These are phyloP conservation scores for Gymnopilus dilepis DNA, from an alignment of 768 basidiomycete genomes.

Conservation along the genomic window DNA sequence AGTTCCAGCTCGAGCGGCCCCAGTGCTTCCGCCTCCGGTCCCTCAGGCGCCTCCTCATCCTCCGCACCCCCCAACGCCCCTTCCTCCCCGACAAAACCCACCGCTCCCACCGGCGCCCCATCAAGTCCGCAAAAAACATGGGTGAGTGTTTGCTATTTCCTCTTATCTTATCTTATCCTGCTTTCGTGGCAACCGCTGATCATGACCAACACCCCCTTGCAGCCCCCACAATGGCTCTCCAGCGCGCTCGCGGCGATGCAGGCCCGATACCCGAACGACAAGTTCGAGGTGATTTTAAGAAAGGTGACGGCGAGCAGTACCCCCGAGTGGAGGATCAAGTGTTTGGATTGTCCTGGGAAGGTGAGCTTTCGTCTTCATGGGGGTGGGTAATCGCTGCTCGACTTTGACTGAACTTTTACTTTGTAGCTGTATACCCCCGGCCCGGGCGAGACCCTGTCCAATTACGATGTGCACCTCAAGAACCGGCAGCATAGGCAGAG, in stretches of 20 bases:
- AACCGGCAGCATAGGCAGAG: slow-evolving; percentile 81
- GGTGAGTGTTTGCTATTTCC: slow-evolving; percentile 20
- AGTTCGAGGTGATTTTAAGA: slow-evolving; percentile 76
- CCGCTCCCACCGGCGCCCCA: slow-evolving; percentile 15
- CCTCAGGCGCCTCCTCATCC: slow-evolving; percentile 8
- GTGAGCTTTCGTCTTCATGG: slow-evolving; percentile 43
- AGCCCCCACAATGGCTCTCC: slow-evolving; percentile 77
- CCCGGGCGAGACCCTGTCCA: slow-evolving; percentile 81
- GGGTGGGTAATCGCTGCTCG: slow-evolving; percentile 12
- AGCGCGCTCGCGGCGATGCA: slow-evolving; percentile 71
- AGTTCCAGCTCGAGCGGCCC: background rate
- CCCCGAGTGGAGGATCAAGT: slow-evolving; percentile 91
- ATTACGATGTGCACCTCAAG: slow-evolving; percentile 93
- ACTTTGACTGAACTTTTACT: slow-evolving; percentile 10
- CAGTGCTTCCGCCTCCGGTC: too few relatives aligned
- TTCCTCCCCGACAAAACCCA: slow-evolving; percentile 21
- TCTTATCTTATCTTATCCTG: background rate
- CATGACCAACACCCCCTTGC: too few relatives aligned
- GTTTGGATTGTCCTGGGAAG: slow-evolving; percentile 92
- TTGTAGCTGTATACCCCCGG: slow-evolving; percentile 87
- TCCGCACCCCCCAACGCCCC: slow-evolving; percentile 21
- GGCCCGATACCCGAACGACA: slow-evolving; percentile 78
- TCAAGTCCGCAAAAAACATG: slow-evolving; percentile 38
- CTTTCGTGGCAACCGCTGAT: too few relatives aligned
- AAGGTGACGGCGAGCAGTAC: slow-evolving; percentile 57